Evolutionary conservation across 108 stramenopile species (phyloP).

Genomic region (Schizochytrium sp.): DNA sequence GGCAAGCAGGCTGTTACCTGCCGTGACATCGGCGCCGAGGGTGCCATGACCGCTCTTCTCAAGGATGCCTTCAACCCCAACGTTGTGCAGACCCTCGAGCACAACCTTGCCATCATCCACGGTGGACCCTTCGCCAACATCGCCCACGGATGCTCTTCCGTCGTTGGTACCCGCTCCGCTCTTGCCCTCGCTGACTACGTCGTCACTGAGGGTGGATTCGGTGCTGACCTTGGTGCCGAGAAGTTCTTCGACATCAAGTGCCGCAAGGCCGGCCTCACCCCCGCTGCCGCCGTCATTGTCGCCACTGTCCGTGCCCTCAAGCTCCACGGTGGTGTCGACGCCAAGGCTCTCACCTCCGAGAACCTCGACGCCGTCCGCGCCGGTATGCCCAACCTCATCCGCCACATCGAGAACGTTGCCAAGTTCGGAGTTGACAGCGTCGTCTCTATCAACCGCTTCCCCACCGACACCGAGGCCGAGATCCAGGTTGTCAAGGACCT

Average conservation of each 20-base stretch:
- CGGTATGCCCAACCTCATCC: constrained; percentile 57
- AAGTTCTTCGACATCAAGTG: constrained; percentile 62
- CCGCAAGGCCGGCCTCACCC: constrained; percentile 58
- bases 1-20: constrained; percentile 57
- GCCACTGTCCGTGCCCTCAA: constrained; percentile 55
- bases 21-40: constrained; percentile 53
- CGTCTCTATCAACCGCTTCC: constrained; percentile 58
- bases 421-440: constrained; percentile 44
- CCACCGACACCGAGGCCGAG: constrained; percentile 58
- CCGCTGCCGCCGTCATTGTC: constrained; percentile 38
- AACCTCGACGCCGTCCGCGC: constrained; percentile 5
- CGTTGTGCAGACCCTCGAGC: constrained; percentile 58
- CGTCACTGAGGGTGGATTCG: constrained; percentile 49
- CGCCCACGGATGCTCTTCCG: constrained; percentile 46
- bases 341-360: constrained; percentile 25
- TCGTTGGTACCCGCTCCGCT: constrained; percentile 58
- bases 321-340: constrained; percentile 57
- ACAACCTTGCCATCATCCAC: constrained; percentile 55
- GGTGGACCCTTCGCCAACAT: constrained; percentile 61
- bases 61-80: constrained; percentile 53
- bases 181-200: constrained; percentile 48
- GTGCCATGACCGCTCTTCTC: constrained; percentile 60
- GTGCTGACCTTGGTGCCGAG: constrained; percentile 60
- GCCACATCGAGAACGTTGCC: constrained; percentile 61
- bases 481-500: constrained; percentile 38